phyloP scores from a whole-genome alignment of 306 rosid genomes.

The Canavalia gladiata region DNA sequence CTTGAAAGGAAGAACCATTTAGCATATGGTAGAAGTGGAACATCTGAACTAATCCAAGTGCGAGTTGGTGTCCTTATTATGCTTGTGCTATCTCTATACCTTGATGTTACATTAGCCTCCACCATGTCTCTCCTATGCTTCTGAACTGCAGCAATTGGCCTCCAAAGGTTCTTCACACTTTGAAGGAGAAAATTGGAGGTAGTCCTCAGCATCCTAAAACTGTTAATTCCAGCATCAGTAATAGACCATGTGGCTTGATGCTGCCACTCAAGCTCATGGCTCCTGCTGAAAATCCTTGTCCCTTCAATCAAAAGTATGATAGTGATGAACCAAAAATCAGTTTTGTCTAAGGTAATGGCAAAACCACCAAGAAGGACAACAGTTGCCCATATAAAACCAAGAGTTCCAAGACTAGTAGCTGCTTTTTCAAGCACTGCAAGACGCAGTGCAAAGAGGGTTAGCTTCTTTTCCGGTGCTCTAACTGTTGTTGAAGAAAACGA shows the following conservation, averaged over 20 bases:
- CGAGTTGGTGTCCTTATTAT: conserved; percentile 64
- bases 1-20: conserved; percentile 74
- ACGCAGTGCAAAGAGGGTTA: conserved; percentile 85
- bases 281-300: conserved; percentile 88
- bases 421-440: conserved; percentile 91
- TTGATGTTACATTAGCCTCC: conserved; percentile 36
- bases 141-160: conserved; percentile 52
- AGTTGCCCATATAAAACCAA: conserved; percentile 94
- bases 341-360: conserved; percentile 75
- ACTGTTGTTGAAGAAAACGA: conserved; percentile 37
- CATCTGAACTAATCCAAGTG: conserved; percentile 81
- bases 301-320: conserved; percentile 88
- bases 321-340: conserved; percentile 91
- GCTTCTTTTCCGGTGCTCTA: conserved; percentile 84
- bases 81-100: conserved; percentile 47
- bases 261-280: conserved; percentile 98
- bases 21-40: conserved; percentile 83
- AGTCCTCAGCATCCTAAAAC: conserved; percentile 65
- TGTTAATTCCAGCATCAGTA: conserved; percentile 70
- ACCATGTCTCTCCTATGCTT: conserved; percentile 49
- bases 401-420: conserved; percentile 92
- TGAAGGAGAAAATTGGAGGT: conserved; percentile 57
- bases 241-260: conserved; percentile 95
- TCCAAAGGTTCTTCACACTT: conserved; percentile 55
- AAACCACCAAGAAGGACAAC: conserved; percentile 95